Conservation (phyloP, 2,329 filamentous ascomycete species). For the Sporothrix variecibatus region DNA sequence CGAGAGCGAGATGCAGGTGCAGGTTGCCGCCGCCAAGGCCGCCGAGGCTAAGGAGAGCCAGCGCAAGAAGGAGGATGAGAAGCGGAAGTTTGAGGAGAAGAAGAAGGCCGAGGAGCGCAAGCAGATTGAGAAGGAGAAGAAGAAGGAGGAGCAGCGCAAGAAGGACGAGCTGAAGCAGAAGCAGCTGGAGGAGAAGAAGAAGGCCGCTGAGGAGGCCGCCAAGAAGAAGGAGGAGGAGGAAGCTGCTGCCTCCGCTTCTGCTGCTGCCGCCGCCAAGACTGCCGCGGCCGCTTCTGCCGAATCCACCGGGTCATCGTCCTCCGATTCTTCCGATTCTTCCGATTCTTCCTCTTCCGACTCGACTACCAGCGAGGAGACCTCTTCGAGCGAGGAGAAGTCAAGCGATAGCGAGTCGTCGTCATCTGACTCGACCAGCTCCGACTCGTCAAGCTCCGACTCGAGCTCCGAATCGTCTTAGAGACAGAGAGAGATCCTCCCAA, state of each 20-base stretch:
- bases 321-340: not conserved
- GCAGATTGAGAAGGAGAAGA: constrained; percentile 23
- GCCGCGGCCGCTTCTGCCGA: not conserved
- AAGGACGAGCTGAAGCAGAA: constrained; percentile 23
- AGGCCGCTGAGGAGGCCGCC: constrained; percentile 18
- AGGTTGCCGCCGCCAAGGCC: constrained; percentile 21
- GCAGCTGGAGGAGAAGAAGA: constrained; percentile 26
- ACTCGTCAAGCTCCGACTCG: not conserved
- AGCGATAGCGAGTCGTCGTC: not conserved
- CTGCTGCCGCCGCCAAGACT: not conserved
- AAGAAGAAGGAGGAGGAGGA: constrained; percentile 17
- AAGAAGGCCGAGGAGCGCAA: constrained; percentile 22
- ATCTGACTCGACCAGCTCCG: not conserved
- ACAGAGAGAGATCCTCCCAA: not conserved
- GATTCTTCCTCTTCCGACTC: not conserved
- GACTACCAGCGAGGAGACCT: not conserved
- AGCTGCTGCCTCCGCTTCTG: not conserved
- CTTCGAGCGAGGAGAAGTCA: not conserved
- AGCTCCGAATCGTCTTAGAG: not conserved
- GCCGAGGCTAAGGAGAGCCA: not conserved
- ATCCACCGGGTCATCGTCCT: not conserved
- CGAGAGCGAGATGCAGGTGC: constrained; percentile 24
- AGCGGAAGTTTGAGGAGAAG: constrained; percentile 20
- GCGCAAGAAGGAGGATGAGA: constrained; percentile 13
- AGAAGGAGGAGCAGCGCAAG: constrained; percentile 26